Conservation (phyloP, 2,329 filamentous ascomycete genomes). For the Teratosphaeria nubilosa region DNA sequence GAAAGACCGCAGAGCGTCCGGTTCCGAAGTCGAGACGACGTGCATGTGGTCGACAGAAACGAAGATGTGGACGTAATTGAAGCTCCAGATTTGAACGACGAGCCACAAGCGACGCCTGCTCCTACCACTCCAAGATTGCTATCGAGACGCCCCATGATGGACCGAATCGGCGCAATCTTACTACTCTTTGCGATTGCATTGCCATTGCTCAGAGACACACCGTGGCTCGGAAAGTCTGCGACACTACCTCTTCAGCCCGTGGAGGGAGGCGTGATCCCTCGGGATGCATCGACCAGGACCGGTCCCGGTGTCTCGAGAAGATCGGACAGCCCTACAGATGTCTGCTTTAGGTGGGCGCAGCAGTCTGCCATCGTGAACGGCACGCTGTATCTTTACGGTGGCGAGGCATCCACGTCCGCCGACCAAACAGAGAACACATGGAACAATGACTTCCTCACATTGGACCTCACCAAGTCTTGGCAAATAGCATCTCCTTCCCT, state of each 20-base stretch:
- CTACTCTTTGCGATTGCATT: slow-evolving; percentile 18
- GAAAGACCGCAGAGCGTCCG: slow-evolving; percentile 12
- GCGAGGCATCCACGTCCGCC: slow-evolving; percentile 48
- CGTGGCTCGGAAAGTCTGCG: slow-evolving; percentile 13
- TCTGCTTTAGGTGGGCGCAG: slow-evolving; percentile 57
- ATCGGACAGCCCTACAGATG: slow-evolving; percentile 42
- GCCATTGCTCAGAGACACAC: slow-evolving; percentile 18
- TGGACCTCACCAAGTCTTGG: slow-evolving; percentile 68
- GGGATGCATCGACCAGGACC: slow-evolving; percentile 7
- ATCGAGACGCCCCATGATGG: slow-evolving; percentile 10
- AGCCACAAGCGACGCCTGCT: neutral
- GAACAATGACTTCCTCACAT: slow-evolving; percentile 64
- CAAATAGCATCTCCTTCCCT: slow-evolving; percentile 53
- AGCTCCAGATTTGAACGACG: neutral
- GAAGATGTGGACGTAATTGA: slow-evolving; percentile 11
- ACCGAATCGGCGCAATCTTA: slow-evolving; percentile 16
- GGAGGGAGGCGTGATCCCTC: slow-evolving; percentile 19
- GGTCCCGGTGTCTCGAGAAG: slow-evolving; percentile 20
- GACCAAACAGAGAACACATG: slow-evolving; percentile 56
- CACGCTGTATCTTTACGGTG: slow-evolving; percentile 67
- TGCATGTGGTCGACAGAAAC: slow-evolving; percentile 15
- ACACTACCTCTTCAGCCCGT: slow-evolving; percentile 20
- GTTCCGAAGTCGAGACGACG: slow-evolving; percentile 20
- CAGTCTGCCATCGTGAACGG: slow-evolving; percentile 63
- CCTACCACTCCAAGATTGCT: slow-evolving; percentile 9